Evolutionary conservation across 2,329 filamentous ascomycete genomes (phyloP), one percentile per base, ranked within the genome.

Genomic region (Thielaviopsis ethacetica): DNA sequence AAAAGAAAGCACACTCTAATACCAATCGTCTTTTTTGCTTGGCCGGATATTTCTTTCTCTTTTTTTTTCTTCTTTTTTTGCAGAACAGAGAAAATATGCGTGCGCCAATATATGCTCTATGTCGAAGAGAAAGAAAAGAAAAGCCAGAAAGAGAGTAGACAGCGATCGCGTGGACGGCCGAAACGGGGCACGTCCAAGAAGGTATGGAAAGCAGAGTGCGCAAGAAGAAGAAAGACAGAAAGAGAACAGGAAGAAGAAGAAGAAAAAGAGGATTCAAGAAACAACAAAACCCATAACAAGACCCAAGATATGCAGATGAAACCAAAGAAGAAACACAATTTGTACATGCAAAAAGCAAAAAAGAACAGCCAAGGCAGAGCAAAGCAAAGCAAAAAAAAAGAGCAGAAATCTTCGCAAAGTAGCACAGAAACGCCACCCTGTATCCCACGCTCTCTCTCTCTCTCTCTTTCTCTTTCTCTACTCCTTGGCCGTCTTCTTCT

Each of bases 401-500:
- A 44, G 13, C 15, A n/a, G 38, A 44, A 13, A 21, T 5, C 21
- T 21, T 49, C n/a, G 7, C 44, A 19, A 49, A 49, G 38, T n/a
- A n/a, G 7, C n/a, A 21, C n/a, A 49, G 7, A 3, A 49, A 19
- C 3, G 6, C 44, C 44, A 34, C 51, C 13, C 24, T n/a, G 12
- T 24, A 4, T 15, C 12, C 12, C 50, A 53, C 1, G 5, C 7
- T 53, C 21, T 22, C 50, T 24, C n/a, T 15, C 26, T 15, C 24
- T 27, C 7, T 27, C 4, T 27, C 24, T 12, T 6, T 15, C 4
- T 19, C 24, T 27, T 49, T 27, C 26, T 55, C 58, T 62, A 62
- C 53, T 62, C 58, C 58, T 62, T 60, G 21, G 47, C 17, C 51
- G 58, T 60, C 70, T 73, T 74, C 72, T 74, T 72, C 70, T 75